phyloP scores from a whole-genome alignment of 2,329 filamentous ascomycete genomes.

The Cyanodermella asteris region DNA sequence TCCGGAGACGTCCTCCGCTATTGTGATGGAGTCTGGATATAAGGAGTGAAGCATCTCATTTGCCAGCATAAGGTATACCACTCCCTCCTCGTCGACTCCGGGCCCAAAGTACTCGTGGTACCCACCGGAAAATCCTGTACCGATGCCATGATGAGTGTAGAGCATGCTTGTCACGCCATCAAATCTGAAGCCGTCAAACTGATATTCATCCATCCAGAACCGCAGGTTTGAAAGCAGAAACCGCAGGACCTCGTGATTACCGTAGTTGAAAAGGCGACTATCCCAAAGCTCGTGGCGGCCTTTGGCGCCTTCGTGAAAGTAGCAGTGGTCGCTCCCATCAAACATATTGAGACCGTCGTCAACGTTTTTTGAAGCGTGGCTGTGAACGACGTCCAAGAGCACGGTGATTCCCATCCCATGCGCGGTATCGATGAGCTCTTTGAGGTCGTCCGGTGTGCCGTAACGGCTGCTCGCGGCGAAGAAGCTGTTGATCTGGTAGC shows the following conservation, averaged over 20 bases:
- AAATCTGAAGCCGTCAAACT: constrained; percentile 92
- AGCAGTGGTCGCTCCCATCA: constrained; percentile 82
- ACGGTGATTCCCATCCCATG: constrained; percentile 81
- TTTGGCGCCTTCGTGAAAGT: constrained; percentile 75
- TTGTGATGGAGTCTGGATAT: constrained; percentile 71
- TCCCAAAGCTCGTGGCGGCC: constrained; percentile 90
- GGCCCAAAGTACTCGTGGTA: constrained; percentile 96
- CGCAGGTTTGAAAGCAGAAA: constrained; percentile 87
- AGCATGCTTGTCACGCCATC: constrained; percentile 98
- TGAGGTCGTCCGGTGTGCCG: constrained; percentile 79
- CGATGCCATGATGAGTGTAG: constrained; percentile 86
- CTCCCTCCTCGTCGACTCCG: constrained; percentile 74
- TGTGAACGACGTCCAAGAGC: constrained; percentile 87
- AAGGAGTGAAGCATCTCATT: constrained; percentile 89
- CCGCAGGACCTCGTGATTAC: constrained; percentile 78
- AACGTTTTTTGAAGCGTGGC: constrained; percentile 94
- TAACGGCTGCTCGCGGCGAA: constrained; percentile 94
- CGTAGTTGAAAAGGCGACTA: constrained; percentile 92
- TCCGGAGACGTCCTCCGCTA: constrained; percentile 92
- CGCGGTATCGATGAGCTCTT: constrained; percentile 87
- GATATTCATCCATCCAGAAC: constrained; percentile 98
- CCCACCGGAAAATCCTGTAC: constrained; percentile 87
- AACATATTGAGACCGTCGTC: constrained; percentile 90
- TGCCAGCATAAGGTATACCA: constrained; percentile 87
- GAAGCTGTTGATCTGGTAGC: constrained; percentile 97